A percentile compares a stretch with the other conserved stretches of the same genome.
Conservation (phyloP, 371 early-diverging fungal species). For the Mucor piriformis region DNA sequence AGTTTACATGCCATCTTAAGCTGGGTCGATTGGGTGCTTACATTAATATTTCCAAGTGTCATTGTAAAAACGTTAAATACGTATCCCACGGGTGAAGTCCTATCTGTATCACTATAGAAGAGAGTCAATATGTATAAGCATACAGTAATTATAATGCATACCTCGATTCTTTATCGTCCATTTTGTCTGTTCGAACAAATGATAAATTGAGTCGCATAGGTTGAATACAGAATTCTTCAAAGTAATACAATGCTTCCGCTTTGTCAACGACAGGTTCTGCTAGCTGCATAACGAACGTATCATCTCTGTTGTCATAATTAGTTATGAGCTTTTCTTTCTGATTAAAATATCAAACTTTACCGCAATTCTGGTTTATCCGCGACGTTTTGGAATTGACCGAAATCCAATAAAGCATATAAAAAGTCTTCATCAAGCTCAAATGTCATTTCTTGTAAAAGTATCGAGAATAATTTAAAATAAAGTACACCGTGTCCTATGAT, state of each 20-base stretch:
- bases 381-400: conserved; percentile 65
- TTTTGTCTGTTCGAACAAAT: conserved; percentile 73
- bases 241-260: conserved; percentile 73
- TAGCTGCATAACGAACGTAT: conserved; percentile 40
- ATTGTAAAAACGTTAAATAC: conserved; percentile 81
- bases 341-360: conserved; percentile 13
- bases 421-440: conserved; percentile 88
- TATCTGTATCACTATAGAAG: conserved; percentile 20
- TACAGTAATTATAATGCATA: conserved; percentile 9
- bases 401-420: conserved; percentile 72
- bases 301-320: conserved; percentile 23
- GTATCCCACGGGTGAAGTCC: conserved; percentile 45
- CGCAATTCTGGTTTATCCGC: conserved; percentile 10
- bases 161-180: conserved; percentile 41
- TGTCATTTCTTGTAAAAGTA: conserved; percentile 86
- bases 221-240: conserved; percentile 86
- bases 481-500: conserved; percentile 73
- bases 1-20: not conserved
- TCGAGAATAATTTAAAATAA: conserved; percentile 79
- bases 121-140: conserved; percentile 15
- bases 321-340: not conserved
- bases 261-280: conserved; percentile 59
- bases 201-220: conserved; percentile 87
- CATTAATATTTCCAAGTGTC: conserved; percentile 89
- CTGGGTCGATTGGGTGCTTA: conserved; percentile 19